A percentile compares a stretch with the other conserved stretches of the same genome.
Conservation (phyloP, 2,329 filamentous ascomycete genomes). For the Cladosporium phlei region DNA sequence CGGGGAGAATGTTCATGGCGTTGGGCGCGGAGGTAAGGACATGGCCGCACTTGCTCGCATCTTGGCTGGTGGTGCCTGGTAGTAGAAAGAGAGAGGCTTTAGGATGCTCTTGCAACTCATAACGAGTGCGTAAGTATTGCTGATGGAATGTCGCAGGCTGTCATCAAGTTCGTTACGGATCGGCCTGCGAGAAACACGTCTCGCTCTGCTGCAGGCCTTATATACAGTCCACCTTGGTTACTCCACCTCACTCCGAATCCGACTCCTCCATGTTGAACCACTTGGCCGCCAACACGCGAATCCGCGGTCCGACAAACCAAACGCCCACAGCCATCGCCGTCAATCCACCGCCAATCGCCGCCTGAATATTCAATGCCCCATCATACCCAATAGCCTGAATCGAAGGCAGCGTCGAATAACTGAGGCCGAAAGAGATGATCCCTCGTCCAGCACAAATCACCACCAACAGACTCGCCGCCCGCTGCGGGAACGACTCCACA, state of each 20-base stretch:
- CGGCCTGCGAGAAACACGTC: too few species aligned
- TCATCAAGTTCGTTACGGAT: too few species aligned
- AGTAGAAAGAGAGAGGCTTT: too few species aligned
- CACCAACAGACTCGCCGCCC: slow-evolving; percentile 38
- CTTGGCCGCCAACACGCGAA: slow-evolving; percentile 1
- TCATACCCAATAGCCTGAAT: slow-evolving; percentile 29
- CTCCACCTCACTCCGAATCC: not conserved
- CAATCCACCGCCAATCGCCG: not conserved
- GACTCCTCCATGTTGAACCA: slow-evolving; percentile 10
- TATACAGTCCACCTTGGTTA: too few species aligned
- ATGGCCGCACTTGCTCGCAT: too few species aligned
- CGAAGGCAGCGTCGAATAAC: slow-evolving; percentile 33
- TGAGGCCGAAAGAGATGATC: slow-evolving; percentile 41
- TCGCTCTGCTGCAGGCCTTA: too few species aligned
- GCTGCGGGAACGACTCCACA: slow-evolving; percentile 40
- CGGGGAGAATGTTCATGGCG: too few species aligned
- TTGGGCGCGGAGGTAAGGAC: too few species aligned
- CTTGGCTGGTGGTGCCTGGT: too few species aligned
- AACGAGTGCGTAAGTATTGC: too few species aligned
- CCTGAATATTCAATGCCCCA: slow-evolving; percentile 22
- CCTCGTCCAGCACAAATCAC: slow-evolving; percentile 44
- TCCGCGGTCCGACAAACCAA: slow-evolving; percentile 2
- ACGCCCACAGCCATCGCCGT: slow-evolving; percentile 2
- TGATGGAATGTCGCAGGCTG: too few species aligned
- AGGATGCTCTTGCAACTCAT: too few species aligned